Evolutionary conservation across 2,329 filamentous ascomycete species (phyloP).

Genomic region (Cladorrhinum sp.): DNA sequence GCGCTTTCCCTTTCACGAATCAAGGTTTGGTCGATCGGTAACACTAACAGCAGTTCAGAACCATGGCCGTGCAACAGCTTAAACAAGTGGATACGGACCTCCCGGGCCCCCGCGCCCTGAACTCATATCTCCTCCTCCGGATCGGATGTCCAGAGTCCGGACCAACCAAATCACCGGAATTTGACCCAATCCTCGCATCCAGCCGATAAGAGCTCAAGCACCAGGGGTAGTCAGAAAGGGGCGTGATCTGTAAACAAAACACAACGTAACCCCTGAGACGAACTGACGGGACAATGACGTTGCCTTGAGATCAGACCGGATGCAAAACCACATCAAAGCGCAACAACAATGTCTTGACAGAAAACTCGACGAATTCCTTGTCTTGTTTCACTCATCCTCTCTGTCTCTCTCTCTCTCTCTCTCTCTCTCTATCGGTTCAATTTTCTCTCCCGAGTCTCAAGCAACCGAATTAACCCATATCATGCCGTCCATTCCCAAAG

Average conservation of each 20-base stretch:
- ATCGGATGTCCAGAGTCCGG: not conserved
- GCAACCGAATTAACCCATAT: constrained; percentile 36
- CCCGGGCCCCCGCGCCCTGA: too few species aligned
- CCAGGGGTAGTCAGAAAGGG: too few species aligned
- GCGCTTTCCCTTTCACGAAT: too few species aligned
- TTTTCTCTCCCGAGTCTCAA: not conserved
- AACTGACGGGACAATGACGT: constrained; percentile 5
- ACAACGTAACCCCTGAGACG: not conserved
- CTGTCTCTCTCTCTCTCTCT: not conserved
- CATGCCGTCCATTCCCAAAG: constrained; percentile 62
- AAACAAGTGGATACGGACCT: too few species aligned
- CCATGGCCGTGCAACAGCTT: too few species aligned
- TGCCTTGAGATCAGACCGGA: not conserved
- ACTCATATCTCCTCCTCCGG: too few species aligned
- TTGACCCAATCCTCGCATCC: not conserved
- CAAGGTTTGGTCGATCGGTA: too few species aligned
- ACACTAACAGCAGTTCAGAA: too few species aligned
- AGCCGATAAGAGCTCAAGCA: not conserved
- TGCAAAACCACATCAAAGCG: not conserved
- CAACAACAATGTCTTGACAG: not conserved
- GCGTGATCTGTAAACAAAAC: not conserved
- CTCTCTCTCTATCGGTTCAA: not conserved
- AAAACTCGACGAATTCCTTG: not conserved
- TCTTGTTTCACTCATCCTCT: too few species aligned
- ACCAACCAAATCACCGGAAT: not conserved